phyloP scores from a whole-genome alignment of 768 basidiomycete genomes.

The Tylopilus cervinicoccineus region DNA sequence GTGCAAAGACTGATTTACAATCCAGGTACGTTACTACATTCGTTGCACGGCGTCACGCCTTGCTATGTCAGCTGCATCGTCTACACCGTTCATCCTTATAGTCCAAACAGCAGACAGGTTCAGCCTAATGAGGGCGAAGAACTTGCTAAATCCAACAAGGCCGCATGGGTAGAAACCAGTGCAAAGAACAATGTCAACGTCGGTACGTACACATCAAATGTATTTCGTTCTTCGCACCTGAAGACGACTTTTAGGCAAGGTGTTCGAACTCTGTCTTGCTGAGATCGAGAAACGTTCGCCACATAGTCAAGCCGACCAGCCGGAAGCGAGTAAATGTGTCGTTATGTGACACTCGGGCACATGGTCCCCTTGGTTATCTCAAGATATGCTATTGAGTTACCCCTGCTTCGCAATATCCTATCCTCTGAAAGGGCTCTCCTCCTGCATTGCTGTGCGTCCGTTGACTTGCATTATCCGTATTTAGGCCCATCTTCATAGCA shows the following conservation, averaged over 20 bases:
- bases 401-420: slow-evolving; percentile 30
- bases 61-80: slow-evolving; percentile 11
- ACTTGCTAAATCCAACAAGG: slow-evolving; percentile 66
- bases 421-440: slow-evolving; percentile 17
- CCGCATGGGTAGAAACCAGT: slow-evolving; percentile 85
- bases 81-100: slow-evolving; percentile 28
- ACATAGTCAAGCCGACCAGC: slow-evolving; percentile 42
- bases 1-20: slow-evolving; percentile 84
- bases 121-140: slow-evolving; percentile 67
- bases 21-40: slow-evolving; percentile 52
- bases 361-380: slow-evolving; percentile 13
- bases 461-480: slow-evolving; percentile 36
- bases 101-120: slow-evolving; percentile 61
- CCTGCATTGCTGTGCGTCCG: slow-evolving; percentile 28
- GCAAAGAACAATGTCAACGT: slow-evolving; percentile 86
- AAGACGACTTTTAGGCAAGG: slow-evolving; percentile 49
- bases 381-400: slow-evolving; percentile 29
- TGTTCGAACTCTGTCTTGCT: slow-evolving; percentile 78
- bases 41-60: slow-evolving; percentile 6
- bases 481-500: slow-evolving; percentile 25
- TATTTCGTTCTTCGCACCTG: neutral
- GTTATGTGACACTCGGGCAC: slow-evolving; percentile 46
- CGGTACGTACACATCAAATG: slow-evolving; percentile 50
- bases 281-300: slow-evolving; percentile 79
- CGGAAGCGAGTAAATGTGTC: slow-evolving; percentile 41